These are phyloP conservation scores for Dactylellina haptotyla DNA, from an alignment of 2,329 filamentous ascomycete species.

Conservation along the genomic window DNA sequence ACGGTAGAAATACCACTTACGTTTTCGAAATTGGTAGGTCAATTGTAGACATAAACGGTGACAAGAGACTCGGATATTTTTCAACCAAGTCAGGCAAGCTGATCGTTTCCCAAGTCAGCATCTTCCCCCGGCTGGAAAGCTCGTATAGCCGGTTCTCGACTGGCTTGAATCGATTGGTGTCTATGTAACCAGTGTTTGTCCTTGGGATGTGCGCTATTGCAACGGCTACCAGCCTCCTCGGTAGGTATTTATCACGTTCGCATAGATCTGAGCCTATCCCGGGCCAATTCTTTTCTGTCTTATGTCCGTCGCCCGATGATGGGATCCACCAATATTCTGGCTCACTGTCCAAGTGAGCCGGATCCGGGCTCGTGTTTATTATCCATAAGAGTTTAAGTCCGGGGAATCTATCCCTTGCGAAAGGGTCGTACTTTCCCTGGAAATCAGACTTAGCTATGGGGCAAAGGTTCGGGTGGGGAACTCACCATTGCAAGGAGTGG, in stretches of 20 bases:
- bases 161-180: background rate
- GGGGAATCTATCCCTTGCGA: constrained; percentile 7
- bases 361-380: background rate
- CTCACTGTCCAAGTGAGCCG: background rate
- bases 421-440: constrained; percentile 19
- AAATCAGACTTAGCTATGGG: background rate
- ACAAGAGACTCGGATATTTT: constrained; percentile 12
- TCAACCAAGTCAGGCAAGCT: background rate
- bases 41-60: constrained; percentile 8
- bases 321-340: constrained; percentile 34
- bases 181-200: background rate
- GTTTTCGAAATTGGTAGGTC: constrained; percentile 1
- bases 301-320: background rate
- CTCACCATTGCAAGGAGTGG: background rate
- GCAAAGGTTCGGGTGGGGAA: background rate
- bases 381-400: constrained; percentile 17
- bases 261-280: background rate
- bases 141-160: constrained; percentile 2
- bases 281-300: background rate
- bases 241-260: background rate
- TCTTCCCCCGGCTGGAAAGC: background rate
- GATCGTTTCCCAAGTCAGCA: constrained; percentile 10
- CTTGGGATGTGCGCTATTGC: constrained; percentile 15
- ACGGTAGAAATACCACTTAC: background rate
- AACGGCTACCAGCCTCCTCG: constrained; percentile 7